These are phyloP conservation scores for Ophiocytium majus DNA, from an alignment of 352 stramenopile species.

Conservation along the genomic window DNA sequence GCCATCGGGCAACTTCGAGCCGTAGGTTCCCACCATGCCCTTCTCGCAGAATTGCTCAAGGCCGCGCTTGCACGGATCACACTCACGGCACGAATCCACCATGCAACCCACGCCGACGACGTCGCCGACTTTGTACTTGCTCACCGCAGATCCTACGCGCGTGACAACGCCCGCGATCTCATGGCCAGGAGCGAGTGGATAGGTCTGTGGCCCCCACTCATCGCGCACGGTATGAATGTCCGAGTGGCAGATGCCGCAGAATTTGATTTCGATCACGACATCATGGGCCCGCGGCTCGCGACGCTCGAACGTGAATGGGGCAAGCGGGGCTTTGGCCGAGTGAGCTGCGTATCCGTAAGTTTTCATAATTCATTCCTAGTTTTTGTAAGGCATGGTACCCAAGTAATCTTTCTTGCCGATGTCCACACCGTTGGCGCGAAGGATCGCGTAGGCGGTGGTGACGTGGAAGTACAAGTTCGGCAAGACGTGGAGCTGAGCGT, in stretches of 20 bases:
- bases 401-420: slow-evolving; percentile 15
- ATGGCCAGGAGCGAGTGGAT: no score
- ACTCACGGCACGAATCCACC: slow-evolving; percentile 68
- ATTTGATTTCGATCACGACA: no score
- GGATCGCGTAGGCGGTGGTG: slow-evolving; percentile 4
- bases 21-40: slow-evolving; percentile 64
- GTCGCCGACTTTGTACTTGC: slow-evolving; percentile 69
- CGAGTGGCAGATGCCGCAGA: no score
- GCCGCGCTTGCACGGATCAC: slow-evolving; percentile 64
- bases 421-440: not conserved
- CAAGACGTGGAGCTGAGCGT: not conserved
- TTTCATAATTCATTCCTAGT: no score
- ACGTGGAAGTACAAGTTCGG: slow-evolving; percentile 6
- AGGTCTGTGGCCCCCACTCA: no score
- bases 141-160: slow-evolving; percentile 63
- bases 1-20: slow-evolving; percentile 54
- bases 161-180: slow-evolving; percentile 62
- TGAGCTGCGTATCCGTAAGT: no score
- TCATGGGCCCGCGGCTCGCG: no score
- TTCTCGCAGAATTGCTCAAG: slow-evolving; percentile 66
- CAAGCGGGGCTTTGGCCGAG: no score
- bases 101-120: slow-evolving; percentile 72
- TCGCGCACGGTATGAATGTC: no score
- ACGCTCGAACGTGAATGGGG: no score
- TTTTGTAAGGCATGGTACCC: slow-evolving; percentile 8